Percentiles rank a stretch among this genome's conserved stretches.
phyloP scores from a whole-genome alignment of 768 basidiomycete species.

The Trametes cinnabarina region DNA sequence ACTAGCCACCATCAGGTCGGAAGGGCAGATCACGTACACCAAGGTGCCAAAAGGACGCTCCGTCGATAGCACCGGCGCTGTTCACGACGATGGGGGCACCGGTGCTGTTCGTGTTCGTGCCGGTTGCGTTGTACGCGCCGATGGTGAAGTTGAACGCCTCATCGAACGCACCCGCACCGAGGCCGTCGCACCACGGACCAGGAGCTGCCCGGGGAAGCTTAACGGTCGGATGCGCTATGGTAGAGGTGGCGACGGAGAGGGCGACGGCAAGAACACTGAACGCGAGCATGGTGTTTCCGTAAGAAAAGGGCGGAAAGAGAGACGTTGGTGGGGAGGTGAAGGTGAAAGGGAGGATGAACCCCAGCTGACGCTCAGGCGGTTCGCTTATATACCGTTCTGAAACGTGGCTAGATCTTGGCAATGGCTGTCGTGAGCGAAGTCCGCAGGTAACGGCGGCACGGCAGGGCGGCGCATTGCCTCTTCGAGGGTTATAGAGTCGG shows the following conservation, averaged over 20 bases:
- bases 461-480: too few species aligned
- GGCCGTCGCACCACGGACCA: slow-evolving; percentile 21
- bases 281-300: slow-evolving; percentile 15
- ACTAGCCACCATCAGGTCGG: neutral
- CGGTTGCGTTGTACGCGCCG: slow-evolving; percentile 42
- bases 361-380: neutral
- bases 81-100: slow-evolving; percentile 48
- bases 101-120: slow-evolving; percentile 42
- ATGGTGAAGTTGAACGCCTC: slow-evolving; percentile 44
- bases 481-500: too few species aligned
- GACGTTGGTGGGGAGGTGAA: neutral
- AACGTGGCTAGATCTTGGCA: neutral
- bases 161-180: slow-evolving; percentile 27
- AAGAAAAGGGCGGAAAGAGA: neutral
- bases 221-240: slow-evolving; percentile 9
- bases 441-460: too few species aligned
- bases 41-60: slow-evolving; percentile 41
- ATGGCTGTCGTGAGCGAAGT: neutral
- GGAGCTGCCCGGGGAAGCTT: slow-evolving; percentile 4
- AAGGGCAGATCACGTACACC: slow-evolving; percentile 35
- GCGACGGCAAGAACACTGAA: slow-evolving; percentile 7
- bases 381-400: neutral
- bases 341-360: neutral
- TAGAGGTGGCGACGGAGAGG: slow-evolving; percentile 7
- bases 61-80: slow-evolving; percentile 31